Conservation (phyloP, 2,329 filamentous ascomycete species). For the Verticillium nubilum region DNA sequence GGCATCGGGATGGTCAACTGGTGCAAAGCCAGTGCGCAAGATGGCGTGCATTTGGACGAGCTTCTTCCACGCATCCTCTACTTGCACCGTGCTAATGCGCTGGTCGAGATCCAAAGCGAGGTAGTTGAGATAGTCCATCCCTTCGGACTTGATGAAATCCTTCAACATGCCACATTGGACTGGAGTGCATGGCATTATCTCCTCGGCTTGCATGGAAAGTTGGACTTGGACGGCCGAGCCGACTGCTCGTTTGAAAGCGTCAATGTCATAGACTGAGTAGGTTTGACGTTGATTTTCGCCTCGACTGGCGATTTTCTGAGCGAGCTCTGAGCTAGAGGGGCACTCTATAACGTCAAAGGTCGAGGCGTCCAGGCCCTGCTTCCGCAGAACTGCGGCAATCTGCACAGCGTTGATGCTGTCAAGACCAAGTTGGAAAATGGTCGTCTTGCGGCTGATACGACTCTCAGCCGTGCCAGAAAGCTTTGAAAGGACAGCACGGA, state of each 20-base stretch:
- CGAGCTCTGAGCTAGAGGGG: slow-evolving; percentile 38
- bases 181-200: slow-evolving; percentile 70
- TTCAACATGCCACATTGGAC: slow-evolving; percentile 76
- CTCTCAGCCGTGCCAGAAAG: slow-evolving; percentile 48
- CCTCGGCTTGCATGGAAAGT: slow-evolving; percentile 29
- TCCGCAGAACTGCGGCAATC: slow-evolving; percentile 63
- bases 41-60: slow-evolving; percentile 59
- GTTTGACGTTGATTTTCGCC: background rate
- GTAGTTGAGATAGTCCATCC: slow-evolving; percentile 71
- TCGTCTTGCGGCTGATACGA: slow-evolving; percentile 54
- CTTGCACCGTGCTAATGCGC: slow-evolving; percentile 25
- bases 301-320: slow-evolving; percentile 11
- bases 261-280: slow-evolving; percentile 29
- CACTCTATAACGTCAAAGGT: slow-evolving; percentile 71
- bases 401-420: slow-evolving; percentile 88
- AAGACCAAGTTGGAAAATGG: slow-evolving; percentile 82
- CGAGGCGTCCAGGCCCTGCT: slow-evolving; percentile 50
- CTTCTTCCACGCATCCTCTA: slow-evolving; percentile 55
- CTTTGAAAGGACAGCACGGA: slow-evolving; percentile 52
- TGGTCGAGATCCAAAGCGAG: slow-evolving; percentile 47
- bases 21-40: slow-evolving; percentile 68
- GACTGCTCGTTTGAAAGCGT: slow-evolving; percentile 29
- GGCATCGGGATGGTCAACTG: slow-evolving; percentile 51
- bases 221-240: slow-evolving; percentile 18
- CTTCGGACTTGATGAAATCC: slow-evolving; percentile 63